Evolutionary conservation across 2,329 filamentous ascomycete species (phyloP).

Genomic region (Juglanconis oblonga): DNA sequence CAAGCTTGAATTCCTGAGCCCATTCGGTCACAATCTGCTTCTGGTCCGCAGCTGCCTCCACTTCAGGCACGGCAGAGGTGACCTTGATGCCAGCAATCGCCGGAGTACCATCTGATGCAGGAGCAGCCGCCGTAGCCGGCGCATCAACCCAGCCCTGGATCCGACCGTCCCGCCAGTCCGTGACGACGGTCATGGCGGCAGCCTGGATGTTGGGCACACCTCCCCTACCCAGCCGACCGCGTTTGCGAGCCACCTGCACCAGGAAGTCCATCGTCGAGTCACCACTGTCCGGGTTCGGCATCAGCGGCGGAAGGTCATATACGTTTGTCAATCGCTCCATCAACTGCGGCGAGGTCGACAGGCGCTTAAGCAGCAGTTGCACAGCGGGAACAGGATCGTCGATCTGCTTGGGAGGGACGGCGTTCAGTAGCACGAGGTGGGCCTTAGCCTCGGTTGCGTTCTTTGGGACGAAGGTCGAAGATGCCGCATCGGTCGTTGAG

Average conservation of each 20-base stretch:
- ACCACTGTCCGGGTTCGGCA: conserved; percentile 61
- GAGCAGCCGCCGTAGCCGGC: conserved; percentile 46
- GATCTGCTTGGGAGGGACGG: conserved; percentile 90
- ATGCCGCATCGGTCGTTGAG: conserved; percentile 46
- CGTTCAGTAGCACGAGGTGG: conserved; percentile 83
- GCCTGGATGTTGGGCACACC: conserved; percentile 85
- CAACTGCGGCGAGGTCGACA: conserved; percentile 70
- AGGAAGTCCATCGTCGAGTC: conserved; percentile 88
- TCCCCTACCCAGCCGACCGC: conserved; percentile 82
- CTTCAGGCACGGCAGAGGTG: conserved; percentile 37
- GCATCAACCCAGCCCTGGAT: conserved; percentile 90
- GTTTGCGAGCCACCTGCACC: conserved; percentile 90
- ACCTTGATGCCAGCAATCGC: conserved; percentile 14
- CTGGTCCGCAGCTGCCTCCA: conserved; percentile 58
- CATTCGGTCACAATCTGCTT: conserved; percentile 89
- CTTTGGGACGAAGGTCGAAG: conserved; percentile 48
- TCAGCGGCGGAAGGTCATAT: conserved; percentile 80
- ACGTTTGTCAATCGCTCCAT: conserved; percentile 76
- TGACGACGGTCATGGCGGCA: conserved; percentile 89
- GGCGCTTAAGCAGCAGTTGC: conserved; percentile 74
- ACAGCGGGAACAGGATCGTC: conserved; percentile 89
- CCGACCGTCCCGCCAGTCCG: conserved; percentile 93
- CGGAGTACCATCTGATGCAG: conserved; percentile 19
- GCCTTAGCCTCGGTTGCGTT: conserved; percentile 72
- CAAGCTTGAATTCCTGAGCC: conserved; percentile 92